Conservation (phyloP, 2,329 filamentous ascomycete genomes). For the Zymoseptoria crescenta region DNA sequence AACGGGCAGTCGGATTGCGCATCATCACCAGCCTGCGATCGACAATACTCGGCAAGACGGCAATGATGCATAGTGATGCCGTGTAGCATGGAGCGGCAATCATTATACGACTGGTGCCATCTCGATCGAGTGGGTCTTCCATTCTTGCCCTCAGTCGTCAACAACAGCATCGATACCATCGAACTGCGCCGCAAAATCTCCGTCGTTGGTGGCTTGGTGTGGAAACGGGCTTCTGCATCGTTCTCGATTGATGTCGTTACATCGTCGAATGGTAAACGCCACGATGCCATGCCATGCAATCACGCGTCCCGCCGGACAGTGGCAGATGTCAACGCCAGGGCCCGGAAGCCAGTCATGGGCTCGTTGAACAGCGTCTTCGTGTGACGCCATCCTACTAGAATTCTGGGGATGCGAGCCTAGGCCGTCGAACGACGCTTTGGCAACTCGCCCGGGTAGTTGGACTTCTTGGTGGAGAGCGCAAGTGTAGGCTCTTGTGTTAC, state of each 20-base stretch:
- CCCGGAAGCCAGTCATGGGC: constrained; percentile 4
- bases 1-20: not conserved
- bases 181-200: not conserved
- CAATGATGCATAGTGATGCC: not conserved
- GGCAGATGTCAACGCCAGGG: constrained; percentile 16
- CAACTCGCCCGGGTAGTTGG: constrained; percentile 14
- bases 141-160: not conserved
- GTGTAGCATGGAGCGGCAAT: not conserved
- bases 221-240: constrained; percentile 8
- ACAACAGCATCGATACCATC: not conserved
- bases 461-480: constrained; percentile 1
- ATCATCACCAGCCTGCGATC: not conserved
- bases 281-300: not conserved
- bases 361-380: constrained; percentile 4
- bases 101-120: not conserved
- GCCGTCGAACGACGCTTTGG: not conserved
- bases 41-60: not conserved
- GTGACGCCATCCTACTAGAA: not conserved
- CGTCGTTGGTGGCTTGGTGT: not conserved
- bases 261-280: constrained; percentile 4
- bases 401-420: not conserved
- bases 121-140: not conserved
- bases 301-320: constrained; percentile 14
- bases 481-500: constrained; percentile 6
- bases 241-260: constrained; percentile 3